These are phyloP conservation scores for Candida insectorum DNA, from an alignment of 805 yeast genomes.

Conservation along the genomic window DNA sequence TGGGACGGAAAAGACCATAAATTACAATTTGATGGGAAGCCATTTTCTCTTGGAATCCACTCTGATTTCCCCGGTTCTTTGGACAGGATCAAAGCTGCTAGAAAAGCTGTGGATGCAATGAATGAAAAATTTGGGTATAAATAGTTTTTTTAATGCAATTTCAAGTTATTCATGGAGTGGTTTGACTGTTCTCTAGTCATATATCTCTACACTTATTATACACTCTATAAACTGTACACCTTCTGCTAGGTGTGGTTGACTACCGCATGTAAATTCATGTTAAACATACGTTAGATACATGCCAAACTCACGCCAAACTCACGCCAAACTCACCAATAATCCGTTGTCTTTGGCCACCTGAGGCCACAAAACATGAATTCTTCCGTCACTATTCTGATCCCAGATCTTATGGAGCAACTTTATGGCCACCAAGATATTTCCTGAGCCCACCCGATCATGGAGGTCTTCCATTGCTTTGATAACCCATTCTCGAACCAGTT, in stretches of 20 bases:
- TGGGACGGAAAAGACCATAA: constrained; percentile 16
- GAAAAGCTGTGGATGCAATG: constrained; percentile 24
- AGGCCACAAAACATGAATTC: constrained; percentile 3
- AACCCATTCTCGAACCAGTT: constrained; percentile 1
- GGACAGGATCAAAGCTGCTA: constrained; percentile 22
- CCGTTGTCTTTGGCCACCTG: constrained; percentile 3
- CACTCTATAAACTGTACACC: no score
- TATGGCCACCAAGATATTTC: constrained; percentile 2
- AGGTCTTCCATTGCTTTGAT: not conserved
- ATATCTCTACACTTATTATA: not conserved
- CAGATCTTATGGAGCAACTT: constrained; percentile 1
- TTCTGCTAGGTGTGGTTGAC: no score
- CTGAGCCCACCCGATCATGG: constrained; percentile 1
- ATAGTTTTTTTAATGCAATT: no score
- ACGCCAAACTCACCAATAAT: constrained; percentile 3
- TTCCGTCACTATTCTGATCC: constrained; percentile 1
- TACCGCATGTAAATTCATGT: no score
- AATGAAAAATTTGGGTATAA: constrained; percentile 14
- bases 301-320: no score
- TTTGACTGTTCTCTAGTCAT: not conserved
- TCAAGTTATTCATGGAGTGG: no score
- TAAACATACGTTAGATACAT: no score
- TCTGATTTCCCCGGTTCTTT: constrained; percentile 32
- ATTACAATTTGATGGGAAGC: constrained; percentile 21
- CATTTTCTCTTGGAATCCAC: constrained; percentile 29